Conservation (phyloP, 768 basidiomycete species). For the Leccinum aurantiacum region DNA sequence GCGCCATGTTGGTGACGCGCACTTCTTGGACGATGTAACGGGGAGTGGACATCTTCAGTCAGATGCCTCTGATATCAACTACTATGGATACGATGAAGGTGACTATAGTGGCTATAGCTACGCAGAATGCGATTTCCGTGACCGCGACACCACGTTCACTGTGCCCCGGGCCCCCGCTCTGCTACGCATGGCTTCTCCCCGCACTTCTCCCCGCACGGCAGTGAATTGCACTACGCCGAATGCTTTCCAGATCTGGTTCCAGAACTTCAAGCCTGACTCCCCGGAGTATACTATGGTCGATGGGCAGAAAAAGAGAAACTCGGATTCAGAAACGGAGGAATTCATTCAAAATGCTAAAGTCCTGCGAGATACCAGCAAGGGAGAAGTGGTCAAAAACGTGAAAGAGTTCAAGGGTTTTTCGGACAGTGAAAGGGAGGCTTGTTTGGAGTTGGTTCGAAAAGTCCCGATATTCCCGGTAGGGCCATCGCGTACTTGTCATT, state of each 20-base stretch:
- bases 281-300: slow-evolving; percentile 22
- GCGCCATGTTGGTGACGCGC: slow-evolving; percentile 11
- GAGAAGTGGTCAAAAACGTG: slow-evolving; percentile 20
- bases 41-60: neutral
- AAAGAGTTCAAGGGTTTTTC: slow-evolving; percentile 16
- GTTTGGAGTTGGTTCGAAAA: slow-evolving; percentile 14
- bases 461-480: slow-evolving; percentile 29
- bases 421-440: slow-evolving; percentile 5
- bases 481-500: neutral
- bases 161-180: neutral
- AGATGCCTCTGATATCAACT: neutral
- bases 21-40: neutral
- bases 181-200: neutral
- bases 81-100: slow-evolving; percentile 1
- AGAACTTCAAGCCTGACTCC: neutral
- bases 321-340: neutral
- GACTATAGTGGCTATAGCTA: neutral
- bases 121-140: neutral
- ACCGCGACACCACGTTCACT: neutral
- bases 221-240: neutral
- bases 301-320: slow-evolving; percentile 5
- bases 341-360: slow-evolving; percentile 5
- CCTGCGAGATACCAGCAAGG: slow-evolving; percentile 16
- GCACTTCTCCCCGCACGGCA: neutral
- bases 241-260: slow-evolving; percentile 17